These are phyloP conservation scores for Globisporangium abappressorium DNA, from an alignment of 352 stramenopile species.

Conservation along the genomic window DNA sequence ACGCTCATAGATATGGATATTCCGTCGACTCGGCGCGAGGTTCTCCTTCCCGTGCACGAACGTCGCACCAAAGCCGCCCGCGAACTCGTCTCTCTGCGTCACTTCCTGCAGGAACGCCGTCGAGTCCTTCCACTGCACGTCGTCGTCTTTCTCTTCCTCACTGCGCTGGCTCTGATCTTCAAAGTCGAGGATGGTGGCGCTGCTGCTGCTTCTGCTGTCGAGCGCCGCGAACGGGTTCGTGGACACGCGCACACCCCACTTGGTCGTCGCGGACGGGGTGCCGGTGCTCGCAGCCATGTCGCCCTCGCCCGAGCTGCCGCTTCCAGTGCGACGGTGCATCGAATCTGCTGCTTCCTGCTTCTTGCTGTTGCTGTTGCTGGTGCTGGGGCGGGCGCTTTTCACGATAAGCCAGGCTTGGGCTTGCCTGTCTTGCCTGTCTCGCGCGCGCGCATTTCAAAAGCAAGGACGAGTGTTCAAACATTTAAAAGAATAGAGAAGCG, in stretches of 20 bases:
- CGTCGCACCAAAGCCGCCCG: conserved; percentile 3
- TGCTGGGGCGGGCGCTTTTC: background rate
- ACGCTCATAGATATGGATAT: conserved; percentile 18
- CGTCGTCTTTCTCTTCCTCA: conserved; percentile 14
- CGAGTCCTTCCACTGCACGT: conserved; percentile 19
- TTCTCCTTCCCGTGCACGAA: conserved; percentile 23
- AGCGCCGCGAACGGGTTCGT: conserved; percentile 25
- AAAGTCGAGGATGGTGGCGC: conserved; percentile 5
- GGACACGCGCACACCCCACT: conserved; percentile 29
- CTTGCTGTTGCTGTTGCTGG: background rate
- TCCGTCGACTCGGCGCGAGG: conserved; percentile 16
- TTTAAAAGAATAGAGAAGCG: conserved; percentile 8
- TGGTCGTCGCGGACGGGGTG: conserved; percentile 17
- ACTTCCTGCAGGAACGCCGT: conserved; percentile 16
- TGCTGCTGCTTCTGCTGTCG: background rate
- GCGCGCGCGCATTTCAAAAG: conserved; percentile 7
- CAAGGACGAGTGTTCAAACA: conserved; percentile 10
- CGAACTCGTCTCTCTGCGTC: background rate
- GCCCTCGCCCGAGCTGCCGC: background rate
- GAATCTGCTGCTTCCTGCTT: background rate
- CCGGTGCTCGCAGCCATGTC: conserved; percentile 1
- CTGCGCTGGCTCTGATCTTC: conserved; percentile 12
- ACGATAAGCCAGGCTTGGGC: background rate
- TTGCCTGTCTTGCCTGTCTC: background rate
- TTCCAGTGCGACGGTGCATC: background rate